A percentile compares a stretch with the other conserved stretches of the same genome.
Conservation (phyloP, 768 basidiomycete species). For the Dentipellis fragilis region DNA sequence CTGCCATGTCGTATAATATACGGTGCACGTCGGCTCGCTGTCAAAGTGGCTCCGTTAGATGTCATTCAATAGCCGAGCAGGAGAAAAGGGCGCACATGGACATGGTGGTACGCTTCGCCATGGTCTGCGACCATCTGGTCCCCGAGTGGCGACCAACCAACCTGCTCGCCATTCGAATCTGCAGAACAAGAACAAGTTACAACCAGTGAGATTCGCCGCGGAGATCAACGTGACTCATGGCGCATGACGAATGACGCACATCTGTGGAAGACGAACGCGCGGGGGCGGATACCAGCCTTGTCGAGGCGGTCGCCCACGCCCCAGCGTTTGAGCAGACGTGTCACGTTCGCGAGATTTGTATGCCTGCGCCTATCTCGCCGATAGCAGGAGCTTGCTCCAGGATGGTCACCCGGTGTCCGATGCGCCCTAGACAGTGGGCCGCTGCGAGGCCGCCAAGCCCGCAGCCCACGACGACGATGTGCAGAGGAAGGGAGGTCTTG, state of each 20-base stretch:
- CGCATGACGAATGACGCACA: constrained; percentile 21
- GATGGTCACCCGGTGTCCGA: constrained; percentile 39
- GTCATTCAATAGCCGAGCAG: neutral
- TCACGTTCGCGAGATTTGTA: constrained; percentile 35
- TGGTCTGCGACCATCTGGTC: constrained; percentile 1
- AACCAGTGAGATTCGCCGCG: neutral
- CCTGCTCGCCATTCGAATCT: neutral
- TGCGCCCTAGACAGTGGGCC: constrained; percentile 33
- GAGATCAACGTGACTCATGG: neutral
- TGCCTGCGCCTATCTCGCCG: constrained; percentile 42
- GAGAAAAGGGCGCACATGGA: neutral
- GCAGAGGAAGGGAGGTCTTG: constrained; percentile 13
- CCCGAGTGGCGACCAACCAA: neutral
- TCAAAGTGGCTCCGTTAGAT: neutral
- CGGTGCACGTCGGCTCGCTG: neutral
- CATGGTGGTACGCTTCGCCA: neutral
- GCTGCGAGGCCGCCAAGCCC: constrained; percentile 41
- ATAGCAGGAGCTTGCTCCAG: constrained; percentile 31
- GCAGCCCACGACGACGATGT: constrained; percentile 37
- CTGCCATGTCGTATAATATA: neutral
- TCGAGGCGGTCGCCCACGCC: constrained; percentile 35
- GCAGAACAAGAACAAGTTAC: neutral
- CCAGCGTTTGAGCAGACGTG: constrained; percentile 39
- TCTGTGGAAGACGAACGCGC: constrained; percentile 29
- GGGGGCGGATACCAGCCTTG: constrained; percentile 28